Evolutionary conservation across 306 rosid genomes (phyloP), one percentile per base, ranked within the genome.

Genomic region (Vachellia collinsii): DNA sequence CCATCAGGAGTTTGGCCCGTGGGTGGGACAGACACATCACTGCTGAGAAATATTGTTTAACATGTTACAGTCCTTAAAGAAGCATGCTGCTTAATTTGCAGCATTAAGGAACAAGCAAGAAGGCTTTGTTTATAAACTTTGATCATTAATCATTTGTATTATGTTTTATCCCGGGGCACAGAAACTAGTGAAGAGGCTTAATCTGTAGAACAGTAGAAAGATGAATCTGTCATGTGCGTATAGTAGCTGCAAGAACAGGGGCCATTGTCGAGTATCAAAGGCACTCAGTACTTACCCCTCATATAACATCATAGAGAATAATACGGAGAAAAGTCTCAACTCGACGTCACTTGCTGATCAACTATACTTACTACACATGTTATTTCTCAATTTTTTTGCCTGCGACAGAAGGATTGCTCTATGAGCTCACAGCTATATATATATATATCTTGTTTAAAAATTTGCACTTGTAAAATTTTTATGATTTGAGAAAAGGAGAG

Each of bases 261-360:
- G 38, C 76, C 79, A 62, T 36, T 70, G 80, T 65, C 76, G 19
- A 43, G 42, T 6, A 71, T 70, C 76, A 72, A 66, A 62, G 38
- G 74, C 62, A 51, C 66, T 3, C 19, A 54, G 46, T n/a, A 44
- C 17, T 17, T 11, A 20, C 34, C 25, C 11, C 48, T 10, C n/a
- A 56, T 19, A 44, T 22, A 54, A 42, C 13, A 23, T 58, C 36
- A 58, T 11, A 6, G 14, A 48, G 54, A 12, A 54, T 54, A 62
- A 29, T 12, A 29, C 64, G 39, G 37, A 72, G 20, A 58, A 43
- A 29, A 70, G 5, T 48, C 67, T 59, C 50, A 47, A 22, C 39
- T 56, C 70, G 47, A 77, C 7, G 39, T 44, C 61, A 77, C 63
- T 59, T 22, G 34, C 6, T 74, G 53, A 65, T 81, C 53, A 59